Conservation (phyloP, 192 early-diverging fungal genomes). For the Ambispora gerdemannii region DNA sequence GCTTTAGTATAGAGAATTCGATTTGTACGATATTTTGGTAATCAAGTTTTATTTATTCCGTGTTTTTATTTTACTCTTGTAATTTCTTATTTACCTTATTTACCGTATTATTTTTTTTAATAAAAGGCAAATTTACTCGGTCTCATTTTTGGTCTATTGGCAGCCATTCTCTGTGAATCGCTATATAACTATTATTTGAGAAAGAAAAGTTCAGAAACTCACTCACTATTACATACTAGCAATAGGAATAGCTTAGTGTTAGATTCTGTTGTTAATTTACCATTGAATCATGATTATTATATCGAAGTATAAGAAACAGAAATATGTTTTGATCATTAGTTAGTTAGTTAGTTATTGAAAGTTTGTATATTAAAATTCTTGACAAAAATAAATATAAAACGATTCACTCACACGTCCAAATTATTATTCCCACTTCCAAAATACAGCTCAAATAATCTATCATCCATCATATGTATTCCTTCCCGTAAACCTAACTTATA, state of each 20-base stretch:
- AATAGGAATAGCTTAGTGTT: no score
- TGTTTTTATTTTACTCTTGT: background rate
- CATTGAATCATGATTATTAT: no score
- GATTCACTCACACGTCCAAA: background rate
- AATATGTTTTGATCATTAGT: no score
- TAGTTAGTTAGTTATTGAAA: no score
- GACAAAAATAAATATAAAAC: background rate
- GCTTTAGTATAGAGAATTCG: background rate
- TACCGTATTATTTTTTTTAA: background rate
- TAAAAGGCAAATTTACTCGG: background rate
- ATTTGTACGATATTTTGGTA: background rate
- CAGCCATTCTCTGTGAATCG: background rate
- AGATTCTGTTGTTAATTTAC: no score
- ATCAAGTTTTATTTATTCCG: background rate
- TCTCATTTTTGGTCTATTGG: background rate
- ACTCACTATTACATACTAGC: no score
- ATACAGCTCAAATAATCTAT: slow-evolving; percentile 14
- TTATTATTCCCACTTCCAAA: slow-evolving; percentile 19
- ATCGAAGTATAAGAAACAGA: no score
- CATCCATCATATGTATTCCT: background rate
- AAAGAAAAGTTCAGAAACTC: no score
- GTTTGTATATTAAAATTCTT: no score
- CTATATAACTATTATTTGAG: no score
- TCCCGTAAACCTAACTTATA: background rate
- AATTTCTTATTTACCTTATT: background rate